These are phyloP conservation scores for Herpetomonas samuelpessoai DNA, from an alignment of 208 protist genomes.

Conservation along the genomic window DNA sequence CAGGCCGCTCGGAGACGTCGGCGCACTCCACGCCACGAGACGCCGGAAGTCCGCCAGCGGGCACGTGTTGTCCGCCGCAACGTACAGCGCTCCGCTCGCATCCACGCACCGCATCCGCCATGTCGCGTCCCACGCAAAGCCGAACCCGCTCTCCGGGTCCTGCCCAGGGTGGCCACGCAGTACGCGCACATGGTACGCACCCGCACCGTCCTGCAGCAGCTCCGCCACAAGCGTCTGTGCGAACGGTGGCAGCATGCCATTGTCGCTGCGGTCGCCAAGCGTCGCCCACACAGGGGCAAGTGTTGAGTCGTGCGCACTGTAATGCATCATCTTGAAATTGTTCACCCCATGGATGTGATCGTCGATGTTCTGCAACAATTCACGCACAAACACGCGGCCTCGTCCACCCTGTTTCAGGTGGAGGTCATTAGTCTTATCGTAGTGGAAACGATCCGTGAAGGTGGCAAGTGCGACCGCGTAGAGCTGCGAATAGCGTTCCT, in stretches of 20 bases:
- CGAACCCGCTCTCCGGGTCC: conserved; percentile 30
- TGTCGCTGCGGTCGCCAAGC: conserved; percentile 23
- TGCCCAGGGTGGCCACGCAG: conserved; percentile 43
- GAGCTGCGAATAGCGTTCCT: conserved; percentile 3
- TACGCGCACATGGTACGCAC: conserved; percentile 41
- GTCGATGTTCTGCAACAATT: conserved; percentile 45
- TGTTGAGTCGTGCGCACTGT: conserved; percentile 44
- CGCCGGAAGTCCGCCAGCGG: not conserved
- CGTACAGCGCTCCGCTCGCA: not conserved
- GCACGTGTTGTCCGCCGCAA: not conserved
- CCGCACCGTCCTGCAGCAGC: conserved; percentile 26
- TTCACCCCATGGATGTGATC: conserved; percentile 19
- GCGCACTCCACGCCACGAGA: conserved; percentile 1
- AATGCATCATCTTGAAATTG: conserved; percentile 50
- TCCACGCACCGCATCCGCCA: conserved; percentile 24
- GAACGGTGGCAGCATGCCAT: conserved; percentile 35
- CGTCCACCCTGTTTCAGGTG: conserved; percentile 37
- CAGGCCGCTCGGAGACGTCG: conserved; percentile 14
- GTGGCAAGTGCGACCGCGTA: not conserved
- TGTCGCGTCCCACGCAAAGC: conserved; percentile 30
- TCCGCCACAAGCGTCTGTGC: conserved; percentile 39
- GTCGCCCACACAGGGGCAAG: conserved; percentile 24
- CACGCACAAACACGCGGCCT: conserved; percentile 36
- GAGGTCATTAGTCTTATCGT: conserved; percentile 23
- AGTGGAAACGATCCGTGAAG: conserved; percentile 11